Evolutionary conservation across 768 basidiomycete genomes (phyloP).

Genomic region (Albatrellus ellisii): DNA sequence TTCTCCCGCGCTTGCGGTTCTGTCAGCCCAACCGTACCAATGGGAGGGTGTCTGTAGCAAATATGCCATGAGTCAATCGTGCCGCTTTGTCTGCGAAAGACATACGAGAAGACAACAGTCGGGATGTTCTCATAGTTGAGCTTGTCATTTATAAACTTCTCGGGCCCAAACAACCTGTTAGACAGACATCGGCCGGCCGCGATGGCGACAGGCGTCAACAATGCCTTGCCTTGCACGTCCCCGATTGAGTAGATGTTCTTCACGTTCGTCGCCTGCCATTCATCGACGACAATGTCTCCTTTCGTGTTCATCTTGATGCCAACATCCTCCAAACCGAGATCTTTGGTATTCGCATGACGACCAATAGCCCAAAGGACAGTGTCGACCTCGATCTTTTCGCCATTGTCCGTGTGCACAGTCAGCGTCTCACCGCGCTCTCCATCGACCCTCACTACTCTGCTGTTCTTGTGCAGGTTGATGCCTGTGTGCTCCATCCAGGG

Average conservation of each 20-base stretch:
- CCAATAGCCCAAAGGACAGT: slow-evolving; percentile 91
- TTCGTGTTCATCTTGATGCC: slow-evolving; percentile 65
- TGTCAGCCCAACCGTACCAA: slow-evolving; percentile 91
- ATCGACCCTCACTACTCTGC: slow-evolving; percentile 64
- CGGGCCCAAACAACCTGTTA: slow-evolving; percentile 84
- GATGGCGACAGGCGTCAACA: slow-evolving; percentile 95
- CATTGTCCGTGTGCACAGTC: slow-evolving; percentile 63
- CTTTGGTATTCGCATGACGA: slow-evolving; percentile 65
- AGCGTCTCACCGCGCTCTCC: slow-evolving; percentile 59
- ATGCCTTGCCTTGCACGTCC: slow-evolving; percentile 84
- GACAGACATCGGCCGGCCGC: slow-evolving; percentile 84
- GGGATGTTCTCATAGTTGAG: slow-evolving; percentile 84
- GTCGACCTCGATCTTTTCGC: slow-evolving; percentile 76
- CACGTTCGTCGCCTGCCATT: slow-evolving; percentile 76
- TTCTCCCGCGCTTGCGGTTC: slow-evolving; percentile 82
- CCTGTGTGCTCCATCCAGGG: slow-evolving; percentile 94
- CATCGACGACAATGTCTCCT: slow-evolving; percentile 83
- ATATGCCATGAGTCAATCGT: background rate
- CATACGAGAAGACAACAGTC: slow-evolving; percentile 93
- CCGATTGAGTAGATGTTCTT: slow-evolving; percentile 72
- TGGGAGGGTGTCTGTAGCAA: slow-evolving; percentile 69
- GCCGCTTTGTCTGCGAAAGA: slow-evolving; percentile 10
- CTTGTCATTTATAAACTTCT: slow-evolving; percentile 78
- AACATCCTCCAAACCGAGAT: slow-evolving; percentile 63
- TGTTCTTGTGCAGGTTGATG: slow-evolving; percentile 72